These are phyloP conservation scores for Vanilla planifolia DNA, from an alignment of 106 monocot species.

Conservation along the genomic window DNA sequence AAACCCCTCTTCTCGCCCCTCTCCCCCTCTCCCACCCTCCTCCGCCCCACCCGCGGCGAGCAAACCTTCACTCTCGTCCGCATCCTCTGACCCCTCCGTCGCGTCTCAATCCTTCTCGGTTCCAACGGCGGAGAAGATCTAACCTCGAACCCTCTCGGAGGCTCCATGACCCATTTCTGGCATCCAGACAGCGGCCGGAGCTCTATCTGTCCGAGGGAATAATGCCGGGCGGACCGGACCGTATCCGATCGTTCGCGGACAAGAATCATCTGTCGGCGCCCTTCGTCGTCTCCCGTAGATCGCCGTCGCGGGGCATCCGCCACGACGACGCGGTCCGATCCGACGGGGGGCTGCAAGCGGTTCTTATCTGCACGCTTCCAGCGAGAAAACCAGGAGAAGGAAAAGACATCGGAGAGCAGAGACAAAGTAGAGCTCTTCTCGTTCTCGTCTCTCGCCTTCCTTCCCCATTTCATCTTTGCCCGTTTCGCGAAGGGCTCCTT, in stretches of 20 bases:
- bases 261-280: neutral
- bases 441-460: no score
- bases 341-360: neutral
- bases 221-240: neutral
- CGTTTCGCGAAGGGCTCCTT: no score
- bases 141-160: no score
- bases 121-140: neutral
- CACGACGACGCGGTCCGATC: neutral
- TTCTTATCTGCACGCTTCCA: no score
- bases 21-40: slow-evolving; percentile 1
- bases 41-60: slow-evolving; percentile 19
- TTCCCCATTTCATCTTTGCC: no score
- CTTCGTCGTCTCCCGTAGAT: neutral
- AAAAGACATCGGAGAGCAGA: no score
- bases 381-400: no score
- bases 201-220: neutral
- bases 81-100: neutral
- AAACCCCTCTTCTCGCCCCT: slow-evolving; percentile 1
- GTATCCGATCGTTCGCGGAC: neutral
- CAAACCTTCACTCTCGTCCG: slow-evolving; percentile 25
- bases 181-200: neutral
- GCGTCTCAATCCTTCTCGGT: neutral
- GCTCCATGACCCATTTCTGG: neutral
- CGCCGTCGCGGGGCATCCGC: slow-evolving; percentile 1
- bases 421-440: no score